A percentile compares a stretch with the other conserved stretches of the same genome.
These are phyloP conservation scores for Gaeumannomyces sp. DNA, from an alignment of 2,329 filamentous ascomycete genomes.

Conservation along the genomic window DNA sequence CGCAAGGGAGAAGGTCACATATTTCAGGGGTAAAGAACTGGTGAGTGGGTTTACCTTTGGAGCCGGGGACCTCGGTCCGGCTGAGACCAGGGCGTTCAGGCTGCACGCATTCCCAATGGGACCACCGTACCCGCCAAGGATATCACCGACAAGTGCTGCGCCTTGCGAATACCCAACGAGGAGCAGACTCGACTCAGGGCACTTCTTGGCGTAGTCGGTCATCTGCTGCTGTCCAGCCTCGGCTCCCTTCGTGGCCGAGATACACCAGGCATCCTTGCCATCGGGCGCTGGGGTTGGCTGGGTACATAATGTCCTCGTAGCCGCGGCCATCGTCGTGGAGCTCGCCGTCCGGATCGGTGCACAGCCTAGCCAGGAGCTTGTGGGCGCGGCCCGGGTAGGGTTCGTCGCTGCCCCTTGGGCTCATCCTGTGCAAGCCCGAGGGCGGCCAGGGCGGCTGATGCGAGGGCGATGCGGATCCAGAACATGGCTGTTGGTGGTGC, in stretches of 20 bases:
- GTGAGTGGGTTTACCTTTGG: constrained; percentile 24
- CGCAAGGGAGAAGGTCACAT: too few species aligned
- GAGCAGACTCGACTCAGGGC: constrained; percentile 33
- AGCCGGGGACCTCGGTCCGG: constrained; percentile 23
- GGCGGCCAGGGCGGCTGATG: neutral
- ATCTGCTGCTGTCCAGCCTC: constrained; percentile 31
- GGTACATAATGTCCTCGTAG: constrained; percentile 24
- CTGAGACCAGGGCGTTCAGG: constrained; percentile 21
- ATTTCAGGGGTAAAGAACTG: neutral
- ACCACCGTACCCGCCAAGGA: constrained; percentile 29
- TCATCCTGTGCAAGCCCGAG: neutral
- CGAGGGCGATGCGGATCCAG: neutral
- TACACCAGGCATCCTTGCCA: constrained; percentile 26
- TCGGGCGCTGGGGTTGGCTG: constrained; percentile 18
- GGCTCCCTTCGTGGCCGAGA: constrained; percentile 29
- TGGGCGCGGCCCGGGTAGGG: constrained; percentile 28
- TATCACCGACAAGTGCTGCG: constrained; percentile 30
- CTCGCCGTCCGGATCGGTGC: constrained; percentile 10
- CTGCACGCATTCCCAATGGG: constrained; percentile 27
- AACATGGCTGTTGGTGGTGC: neutral
- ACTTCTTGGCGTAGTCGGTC: constrained; percentile 31
- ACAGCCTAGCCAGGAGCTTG: constrained; percentile 25
- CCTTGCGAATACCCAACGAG: constrained; percentile 37
- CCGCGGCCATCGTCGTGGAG: constrained; percentile 9
- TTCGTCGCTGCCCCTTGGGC: constrained; percentile 25